These are phyloP conservation scores for Priceomyces melissophilus DNA, from an alignment of 805 yeast species.

Conservation along the genomic window DNA sequence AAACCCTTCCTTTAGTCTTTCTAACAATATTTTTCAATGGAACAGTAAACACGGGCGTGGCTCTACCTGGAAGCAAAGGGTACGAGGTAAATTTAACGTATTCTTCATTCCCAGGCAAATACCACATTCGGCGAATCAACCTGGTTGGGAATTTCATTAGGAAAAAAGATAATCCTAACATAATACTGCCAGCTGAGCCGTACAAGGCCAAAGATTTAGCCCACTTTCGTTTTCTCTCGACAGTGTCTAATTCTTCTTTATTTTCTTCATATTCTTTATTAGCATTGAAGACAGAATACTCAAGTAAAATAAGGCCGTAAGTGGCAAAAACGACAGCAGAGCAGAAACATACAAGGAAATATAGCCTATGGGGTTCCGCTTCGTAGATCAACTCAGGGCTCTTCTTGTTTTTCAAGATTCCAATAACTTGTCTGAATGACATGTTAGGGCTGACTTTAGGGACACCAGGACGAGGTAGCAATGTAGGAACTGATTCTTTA, in stretches of 20 bases:
- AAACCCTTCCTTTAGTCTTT: conserved; percentile 61
- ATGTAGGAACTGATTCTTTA: conserved; percentile 60
- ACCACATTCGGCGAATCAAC: conserved; percentile 72
- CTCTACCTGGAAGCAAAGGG: conserved; percentile 69
- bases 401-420: conserved; percentile 48
- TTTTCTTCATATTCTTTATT: conserved; percentile 52
- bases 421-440: conserved; percentile 60
- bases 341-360: conserved; percentile 66
- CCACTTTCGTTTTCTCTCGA: conserved; percentile 42
- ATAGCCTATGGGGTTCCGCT: conserved; percentile 77
- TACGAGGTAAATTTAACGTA: conserved; percentile 67
- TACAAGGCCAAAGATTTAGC: conserved; percentile 24
- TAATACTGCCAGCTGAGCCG: conserved; percentile 25
- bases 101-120: conserved; percentile 59
- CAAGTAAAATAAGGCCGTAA: conserved; percentile 62
- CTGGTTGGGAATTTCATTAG: conserved; percentile 56
- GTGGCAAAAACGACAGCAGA: conserved; percentile 65
- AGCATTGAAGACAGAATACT: conserved; percentile 52
- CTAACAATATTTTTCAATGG: conserved; percentile 57
- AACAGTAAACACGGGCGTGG: conserved; percentile 70
- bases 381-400: conserved; percentile 77
- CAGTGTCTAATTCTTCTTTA: conserved; percentile 40
- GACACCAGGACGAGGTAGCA: conserved; percentile 72
- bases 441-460: conserved; percentile 63
- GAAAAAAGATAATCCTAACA: conserved; percentile 27